Percentiles rank a stretch among this genome's conserved stretches.
Evolutionary conservation across 495 filamentous ascomycete species (phyloP).

Genomic region (Bryoglossum gracile): DNA sequence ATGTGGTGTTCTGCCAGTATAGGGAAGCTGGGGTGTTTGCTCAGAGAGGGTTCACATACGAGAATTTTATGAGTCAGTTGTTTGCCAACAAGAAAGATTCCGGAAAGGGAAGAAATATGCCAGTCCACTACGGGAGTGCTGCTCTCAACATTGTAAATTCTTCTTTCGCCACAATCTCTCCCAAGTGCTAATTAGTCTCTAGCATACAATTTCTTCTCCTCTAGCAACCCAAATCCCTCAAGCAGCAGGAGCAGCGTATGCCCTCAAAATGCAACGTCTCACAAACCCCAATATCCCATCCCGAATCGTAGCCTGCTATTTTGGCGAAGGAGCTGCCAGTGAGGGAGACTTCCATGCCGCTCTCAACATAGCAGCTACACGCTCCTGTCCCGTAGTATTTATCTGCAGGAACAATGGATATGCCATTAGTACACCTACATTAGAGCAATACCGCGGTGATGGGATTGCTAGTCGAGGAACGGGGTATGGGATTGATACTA

Average conservation of each 20-base stretch:
- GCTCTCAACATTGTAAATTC: conserved; percentile 68
- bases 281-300: conserved; percentile 60
- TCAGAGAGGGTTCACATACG: conserved; percentile 79
- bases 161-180: background rate
- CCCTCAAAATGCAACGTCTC: conserved; percentile 75
- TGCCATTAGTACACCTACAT: conserved; percentile 87
- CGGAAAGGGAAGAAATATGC: conserved; percentile 91
- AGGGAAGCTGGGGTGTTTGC: conserved; percentile 86
- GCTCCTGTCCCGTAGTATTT: conserved; percentile 86
- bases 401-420: conserved; percentile 97
- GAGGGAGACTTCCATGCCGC: conserved; percentile 98
- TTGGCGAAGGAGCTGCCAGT: conserved; percentile 95
- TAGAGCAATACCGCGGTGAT: conserved; percentile 96
- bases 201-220: conserved; percentile 92
- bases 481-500: conserved; percentile 95
- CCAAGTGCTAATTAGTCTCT: conserved; percentile 1
- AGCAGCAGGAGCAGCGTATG: conserved; percentile 88
- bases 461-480: conserved; percentile 93
- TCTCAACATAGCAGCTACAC: conserved; percentile 91
- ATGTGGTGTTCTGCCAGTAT: conserved; percentile 93
- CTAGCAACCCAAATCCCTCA: conserved; percentile 95
- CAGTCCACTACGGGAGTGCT: conserved; percentile 86
- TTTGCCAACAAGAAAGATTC: conserved; percentile 82
- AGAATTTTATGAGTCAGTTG: conserved; percentile 90
- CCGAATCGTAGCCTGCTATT: conserved; percentile 80